Conservation (phyloP, 2,329 filamentous ascomycete species). For the Alternaria ethzedia region DNA sequence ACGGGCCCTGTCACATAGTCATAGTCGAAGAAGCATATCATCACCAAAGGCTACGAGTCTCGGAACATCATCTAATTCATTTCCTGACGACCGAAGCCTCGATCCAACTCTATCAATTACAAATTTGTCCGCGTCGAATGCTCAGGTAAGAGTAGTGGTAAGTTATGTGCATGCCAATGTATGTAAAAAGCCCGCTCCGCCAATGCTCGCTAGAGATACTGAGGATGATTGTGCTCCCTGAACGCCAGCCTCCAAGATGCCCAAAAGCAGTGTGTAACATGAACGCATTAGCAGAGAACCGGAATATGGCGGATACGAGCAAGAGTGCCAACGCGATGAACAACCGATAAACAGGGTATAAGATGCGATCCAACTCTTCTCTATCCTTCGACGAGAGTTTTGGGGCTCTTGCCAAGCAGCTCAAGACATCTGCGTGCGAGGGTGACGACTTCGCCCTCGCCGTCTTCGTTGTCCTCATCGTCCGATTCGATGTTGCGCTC, state of each 20-base stretch:
- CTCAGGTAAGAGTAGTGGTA: conserved; percentile 19
- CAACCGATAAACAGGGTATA: conserved; percentile 33
- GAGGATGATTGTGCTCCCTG: conserved; percentile 32
- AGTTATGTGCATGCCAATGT: conserved; percentile 43
- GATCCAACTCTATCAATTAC: conserved; percentile 35
- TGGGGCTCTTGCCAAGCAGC: conserved; percentile 78
- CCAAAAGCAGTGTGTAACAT: conserved; percentile 26
- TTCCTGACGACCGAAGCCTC: conserved; percentile 5
- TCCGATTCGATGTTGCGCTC: conserved; percentile 88
- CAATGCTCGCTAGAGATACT: conserved; percentile 50
- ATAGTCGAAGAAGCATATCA: not conserved
- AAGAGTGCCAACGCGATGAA: conserved; percentile 21
- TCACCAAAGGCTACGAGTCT: not conserved
- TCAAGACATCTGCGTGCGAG: conserved; percentile 90
- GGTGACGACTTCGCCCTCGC: conserved; percentile 90
- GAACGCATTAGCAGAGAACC: conserved; percentile 34
- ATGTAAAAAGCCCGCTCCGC: conserved; percentile 42
- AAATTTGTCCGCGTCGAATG: conserved; percentile 22
- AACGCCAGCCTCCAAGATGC: conserved; percentile 36
- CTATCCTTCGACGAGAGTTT: conserved; percentile 81
- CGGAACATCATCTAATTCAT: conserved; percentile 13
- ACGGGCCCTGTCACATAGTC: not conserved
- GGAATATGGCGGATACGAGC: conserved; percentile 27
- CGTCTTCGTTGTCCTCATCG: conserved; percentile 84
- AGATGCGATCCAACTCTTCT: conserved; percentile 22